Conservation (phyloP, 768 basidiomycete genomes). For the Xerocomus brunneocitrinus region DNA sequence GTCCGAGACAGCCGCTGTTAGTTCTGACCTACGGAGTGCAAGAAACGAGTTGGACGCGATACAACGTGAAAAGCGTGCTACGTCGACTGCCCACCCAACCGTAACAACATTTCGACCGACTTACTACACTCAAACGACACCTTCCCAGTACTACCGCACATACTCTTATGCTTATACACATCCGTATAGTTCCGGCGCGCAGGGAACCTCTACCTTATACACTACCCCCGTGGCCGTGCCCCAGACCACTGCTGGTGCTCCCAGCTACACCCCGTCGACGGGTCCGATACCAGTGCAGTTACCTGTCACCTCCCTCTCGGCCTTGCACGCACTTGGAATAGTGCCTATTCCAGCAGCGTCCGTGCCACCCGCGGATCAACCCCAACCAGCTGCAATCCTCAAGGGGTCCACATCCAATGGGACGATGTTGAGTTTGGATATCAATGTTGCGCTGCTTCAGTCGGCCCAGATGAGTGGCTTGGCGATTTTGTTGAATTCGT, state of each 20-base stretch:
- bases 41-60: slow-evolving; percentile 62
- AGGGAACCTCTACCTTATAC: slow-evolving; percentile 23
- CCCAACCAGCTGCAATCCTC: slow-evolving; percentile 72
- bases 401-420: slow-evolving; percentile 69
- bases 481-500: slow-evolving; percentile 64
- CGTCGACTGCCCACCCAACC: slow-evolving; percentile 21
- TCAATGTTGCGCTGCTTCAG: slow-evolving; percentile 71
- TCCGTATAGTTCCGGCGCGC: slow-evolving; percentile 37
- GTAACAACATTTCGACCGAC: slow-evolving; percentile 38
- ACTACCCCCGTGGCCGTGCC: slow-evolving; percentile 31
- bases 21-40: slow-evolving; percentile 56
- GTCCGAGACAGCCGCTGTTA: slow-evolving; percentile 51
- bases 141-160: slow-evolving; percentile 56
- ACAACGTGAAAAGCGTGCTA: slow-evolving; percentile 65
- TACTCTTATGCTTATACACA: slow-evolving; percentile 66
- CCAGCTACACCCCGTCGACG: slow-evolving; percentile 30
- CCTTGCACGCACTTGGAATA: slow-evolving; percentile 69
- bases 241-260: slow-evolving; percentile 30
- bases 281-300: slow-evolving; percentile 60
- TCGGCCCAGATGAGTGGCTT: slow-evolving; percentile 74
- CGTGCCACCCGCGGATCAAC: slow-evolving; percentile 48
- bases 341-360: slow-evolving; percentile 59
- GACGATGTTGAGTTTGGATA: slow-evolving; percentile 68
- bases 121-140: slow-evolving; percentile 33
- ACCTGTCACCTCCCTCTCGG: slow-evolving; percentile 52